Evolutionary conservation across 768 basidiomycete species (phyloP).

Genomic region (Melanogaster broomeanus): DNA sequence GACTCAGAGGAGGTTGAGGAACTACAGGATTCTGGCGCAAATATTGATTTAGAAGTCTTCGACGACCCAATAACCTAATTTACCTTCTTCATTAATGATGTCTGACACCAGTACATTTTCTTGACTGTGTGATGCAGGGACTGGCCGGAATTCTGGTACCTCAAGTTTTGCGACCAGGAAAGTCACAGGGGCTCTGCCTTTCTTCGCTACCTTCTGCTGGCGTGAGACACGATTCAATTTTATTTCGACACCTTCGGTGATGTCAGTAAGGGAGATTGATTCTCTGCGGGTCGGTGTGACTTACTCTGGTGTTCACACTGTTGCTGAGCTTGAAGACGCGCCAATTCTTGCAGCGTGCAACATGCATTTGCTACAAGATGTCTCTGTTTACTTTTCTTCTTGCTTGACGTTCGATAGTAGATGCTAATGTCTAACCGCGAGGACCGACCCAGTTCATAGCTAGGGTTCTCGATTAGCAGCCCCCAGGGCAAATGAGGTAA

Average conservation of each 20-base stretch:
- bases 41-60: neutral
- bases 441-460: slow-evolving; percentile 38
- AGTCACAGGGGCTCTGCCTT: slow-evolving; percentile 7
- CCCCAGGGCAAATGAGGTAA: neutral
- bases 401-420: slow-evolving; percentile 59
- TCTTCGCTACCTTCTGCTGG: slow-evolving; percentile 8
- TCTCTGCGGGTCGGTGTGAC: slow-evolving; percentile 15
- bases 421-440: slow-evolving; percentile 55
- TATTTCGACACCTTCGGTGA: slow-evolving; percentile 42
- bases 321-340: slow-evolving; percentile 46
- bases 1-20: slow-evolving; percentile 11
- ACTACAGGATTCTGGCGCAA: slow-evolving; percentile 7
- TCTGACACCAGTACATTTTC: slow-evolving; percentile 1
- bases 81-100: slow-evolving; percentile 11
- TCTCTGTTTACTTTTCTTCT: slow-evolving; percentile 60
- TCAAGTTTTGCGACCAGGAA: slow-evolving; percentile 23
- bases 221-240: slow-evolving; percentile 38
- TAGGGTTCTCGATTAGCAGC: slow-evolving; percentile 17
- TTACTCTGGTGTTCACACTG: slow-evolving; percentile 42
- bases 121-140: neutral
- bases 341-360: slow-evolving; percentile 54
- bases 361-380: slow-evolving; percentile 53
- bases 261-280: slow-evolving; percentile 4
- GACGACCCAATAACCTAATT: neutral
- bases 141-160: slow-evolving; percentile 1